Conservation (phyloP, 345 rosid species). For the Sonneratia caseolaris region DNA sequence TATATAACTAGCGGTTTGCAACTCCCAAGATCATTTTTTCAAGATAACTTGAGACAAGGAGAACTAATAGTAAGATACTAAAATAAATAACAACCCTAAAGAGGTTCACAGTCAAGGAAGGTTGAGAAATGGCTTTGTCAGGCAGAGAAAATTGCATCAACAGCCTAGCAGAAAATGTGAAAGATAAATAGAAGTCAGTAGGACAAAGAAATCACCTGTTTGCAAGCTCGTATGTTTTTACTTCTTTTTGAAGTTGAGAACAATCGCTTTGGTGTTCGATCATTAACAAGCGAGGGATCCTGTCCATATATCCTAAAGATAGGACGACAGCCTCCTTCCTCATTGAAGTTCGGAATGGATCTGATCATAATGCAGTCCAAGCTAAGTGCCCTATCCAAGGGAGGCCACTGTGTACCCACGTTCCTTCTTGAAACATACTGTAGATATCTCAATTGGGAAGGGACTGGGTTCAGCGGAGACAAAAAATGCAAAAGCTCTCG, state of each 20-base stretch:
- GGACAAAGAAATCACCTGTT: slow-evolving; percentile 46
- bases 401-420: slow-evolving; percentile 85
- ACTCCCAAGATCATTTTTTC: not conserved
- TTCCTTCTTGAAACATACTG: slow-evolving; percentile 89
- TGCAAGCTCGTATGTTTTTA: slow-evolving; percentile 49
- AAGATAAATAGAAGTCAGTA: not conserved
- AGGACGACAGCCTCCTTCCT: slow-evolving; percentile 78
- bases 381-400: slow-evolving; percentile 71
- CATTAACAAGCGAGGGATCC: slow-evolving; percentile 58
- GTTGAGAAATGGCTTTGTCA: not conserved
- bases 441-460: slow-evolving; percentile 80
- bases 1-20: not conserved
- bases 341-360: slow-evolving; percentile 57
- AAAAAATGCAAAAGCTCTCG: slow-evolving; percentile 70
- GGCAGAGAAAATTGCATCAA: not conserved
- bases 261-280: slow-evolving; percentile 44
- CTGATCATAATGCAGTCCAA: slow-evolving; percentile 84
- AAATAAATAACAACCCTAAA: not conserved
- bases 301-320: slow-evolving; percentile 80
- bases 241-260: slow-evolving; percentile 59
- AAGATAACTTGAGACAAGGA: not conserved
- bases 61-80: not conserved
- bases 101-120: not conserved
- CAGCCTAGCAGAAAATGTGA: not conserved
- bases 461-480: slow-evolving; percentile 74